Conservation (phyloP, 148 eudicot genomes). For the Amaranthus palmeri region DNA sequence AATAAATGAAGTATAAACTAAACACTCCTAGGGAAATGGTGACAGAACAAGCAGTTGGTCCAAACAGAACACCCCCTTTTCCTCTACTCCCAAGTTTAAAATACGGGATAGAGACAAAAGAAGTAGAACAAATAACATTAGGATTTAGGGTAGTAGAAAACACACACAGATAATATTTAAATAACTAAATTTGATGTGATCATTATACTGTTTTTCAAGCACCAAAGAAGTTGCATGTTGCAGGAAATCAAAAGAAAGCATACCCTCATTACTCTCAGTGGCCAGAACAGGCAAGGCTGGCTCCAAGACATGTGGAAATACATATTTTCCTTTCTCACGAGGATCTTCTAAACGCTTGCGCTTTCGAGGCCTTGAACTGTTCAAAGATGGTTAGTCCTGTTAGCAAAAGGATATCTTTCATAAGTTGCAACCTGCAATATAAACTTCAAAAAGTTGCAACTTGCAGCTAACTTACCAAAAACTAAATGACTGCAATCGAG, state of each 20-base stretch:
- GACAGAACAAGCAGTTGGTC: no score
- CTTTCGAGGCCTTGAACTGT: slow-evolving; percentile 68
- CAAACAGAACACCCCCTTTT: no score
- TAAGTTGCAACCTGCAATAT: slow-evolving; percentile 10
- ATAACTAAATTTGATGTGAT: no score
- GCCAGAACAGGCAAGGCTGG: slow-evolving; percentile 34
- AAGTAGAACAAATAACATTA: no score
- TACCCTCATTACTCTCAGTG: slow-evolving; percentile 50
- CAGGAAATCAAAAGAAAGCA: slow-evolving; percentile 2
- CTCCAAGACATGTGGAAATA: slow-evolving; percentile 60
- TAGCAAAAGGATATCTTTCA: slow-evolving; percentile 14
- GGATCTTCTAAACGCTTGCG: slow-evolving; percentile 52
- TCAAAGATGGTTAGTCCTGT: slow-evolving; percentile 21
- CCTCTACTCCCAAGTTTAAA: no score
- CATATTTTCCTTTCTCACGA: slow-evolving; percentile 52
- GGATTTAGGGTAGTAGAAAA: no score
- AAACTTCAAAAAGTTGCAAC: slow-evolving; percentile 33
- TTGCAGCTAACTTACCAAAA: slow-evolving; percentile 50
- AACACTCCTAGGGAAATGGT: no score
- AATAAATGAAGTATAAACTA: no score
- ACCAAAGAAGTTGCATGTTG: not conserved
- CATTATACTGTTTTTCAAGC: not conserved
- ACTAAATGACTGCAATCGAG: slow-evolving; percentile 53
- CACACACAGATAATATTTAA: no score
- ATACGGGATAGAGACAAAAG: no score